Base-by-base conservation (phyloP, 2,329 filamentous ascomycete species). In the Dactylellina cionopaga region DNA sequence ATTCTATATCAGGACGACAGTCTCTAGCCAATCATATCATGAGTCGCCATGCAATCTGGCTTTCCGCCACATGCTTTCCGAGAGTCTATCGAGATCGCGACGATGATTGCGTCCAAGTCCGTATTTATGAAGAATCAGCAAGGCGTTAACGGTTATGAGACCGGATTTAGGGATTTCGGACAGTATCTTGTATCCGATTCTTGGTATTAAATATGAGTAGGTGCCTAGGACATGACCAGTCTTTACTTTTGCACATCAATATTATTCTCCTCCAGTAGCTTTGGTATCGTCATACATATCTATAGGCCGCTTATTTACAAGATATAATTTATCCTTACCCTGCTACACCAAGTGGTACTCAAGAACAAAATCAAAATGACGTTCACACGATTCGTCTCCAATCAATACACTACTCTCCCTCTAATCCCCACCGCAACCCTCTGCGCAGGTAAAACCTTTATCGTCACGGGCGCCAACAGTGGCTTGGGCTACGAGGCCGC, bases 401-500 rank as follows among this genome's bases (percentile, higher is more conserved):
- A 52, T 11, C 65, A 70, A 15, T 62, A 62, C 22, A 49, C 56
- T 5, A 55, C 41, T 17, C 65, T 70, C 17, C 65, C 65, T 9
- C 15, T 70, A 25, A 15, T 49, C 22, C 55, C 56, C 3, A 70
- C 55, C 9, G 1, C n/a, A 33, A 19, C 47, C 37, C 17, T 25
- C 29, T 62, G 65, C 49, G 54, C 65, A 5, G 64, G 60, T 33
- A 75, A 71, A 44, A 75, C 78, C 0, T 78, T 80, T 56, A 79
- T 84, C 31, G 78, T 84, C 46, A 83, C 82, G 0, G 83, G 82
- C n/a, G 78, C 81, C 47, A 83, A 82, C 58, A 77, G 77, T 2
- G 82, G 83, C 0, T 76, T 84, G 0, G 82, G 82, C 0, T 77
- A 81, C 1, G 82, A 82, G 72, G 78, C 81, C 0, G 78, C 79